These are phyloP conservation scores for Erythrophleum ivorense DNA, from an alignment of 331 rosid species.

Conservation along the genomic window DNA sequence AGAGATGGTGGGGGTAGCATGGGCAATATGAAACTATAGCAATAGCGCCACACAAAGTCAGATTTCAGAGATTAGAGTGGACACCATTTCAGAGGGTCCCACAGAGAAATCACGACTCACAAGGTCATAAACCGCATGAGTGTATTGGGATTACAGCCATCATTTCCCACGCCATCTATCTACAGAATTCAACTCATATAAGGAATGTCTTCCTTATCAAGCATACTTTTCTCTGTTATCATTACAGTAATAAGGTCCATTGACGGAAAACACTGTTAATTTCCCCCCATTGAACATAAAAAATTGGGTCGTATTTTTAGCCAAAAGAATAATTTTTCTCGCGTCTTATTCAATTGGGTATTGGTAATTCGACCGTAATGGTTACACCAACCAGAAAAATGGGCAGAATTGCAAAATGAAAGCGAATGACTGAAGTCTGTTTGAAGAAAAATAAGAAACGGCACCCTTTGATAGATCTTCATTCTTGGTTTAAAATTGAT, in stretches of 20 bases:
- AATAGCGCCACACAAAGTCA: conserved; percentile 38
- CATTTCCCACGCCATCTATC: conserved; percentile 33
- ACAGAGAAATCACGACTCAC: conserved; percentile 36
- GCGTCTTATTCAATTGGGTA: neutral
- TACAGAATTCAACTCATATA: neutral
- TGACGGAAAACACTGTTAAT: no score
- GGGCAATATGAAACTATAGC: neutral
- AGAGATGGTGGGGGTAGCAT: neutral
- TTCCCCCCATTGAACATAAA: neutral
- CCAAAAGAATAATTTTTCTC: neutral
- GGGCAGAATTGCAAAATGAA: conserved; percentile 7
- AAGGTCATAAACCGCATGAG: conserved; percentile 55
- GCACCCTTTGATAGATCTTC: conserved; percentile 12
- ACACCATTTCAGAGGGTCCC: conserved; percentile 55
- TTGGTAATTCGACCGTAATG: neutral
- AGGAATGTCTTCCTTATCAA: conserved; percentile 48
- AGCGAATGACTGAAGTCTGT: neutral
- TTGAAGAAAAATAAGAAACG: neutral
- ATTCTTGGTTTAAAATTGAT: conserved; percentile 21
- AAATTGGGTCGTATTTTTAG: neutral
- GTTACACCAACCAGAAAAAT: neutral
- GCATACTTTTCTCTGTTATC: neutral
- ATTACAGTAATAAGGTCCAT: neutral
- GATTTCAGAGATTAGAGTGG: conserved; percentile 49
- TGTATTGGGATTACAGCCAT: conserved; percentile 44